Evolutionary conservation across 2,329 filamentous ascomycete genomes (phyloP).

Genomic region (Bretziella fagacearum): DNA sequence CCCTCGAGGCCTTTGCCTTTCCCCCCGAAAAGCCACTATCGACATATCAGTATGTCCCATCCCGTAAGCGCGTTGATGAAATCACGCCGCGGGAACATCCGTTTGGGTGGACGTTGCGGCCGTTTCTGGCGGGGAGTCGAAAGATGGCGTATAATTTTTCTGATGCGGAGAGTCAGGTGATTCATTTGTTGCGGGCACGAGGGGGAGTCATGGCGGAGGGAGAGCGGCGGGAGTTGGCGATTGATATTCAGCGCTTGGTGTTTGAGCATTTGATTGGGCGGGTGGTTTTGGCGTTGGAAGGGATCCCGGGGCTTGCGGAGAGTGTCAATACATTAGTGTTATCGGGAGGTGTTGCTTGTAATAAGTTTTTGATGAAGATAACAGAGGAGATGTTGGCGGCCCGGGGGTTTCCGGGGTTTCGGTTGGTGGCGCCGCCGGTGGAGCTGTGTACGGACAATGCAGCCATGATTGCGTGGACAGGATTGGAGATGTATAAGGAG

Average conservation of each 20-base stretch:
- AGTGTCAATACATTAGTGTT: slow-evolving; percentile 51
- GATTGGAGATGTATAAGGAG: slow-evolving; percentile 74
- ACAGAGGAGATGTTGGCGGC: slow-evolving; percentile 38
- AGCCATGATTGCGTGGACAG: slow-evolving; percentile 93
- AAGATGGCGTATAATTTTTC: slow-evolving; percentile 57
- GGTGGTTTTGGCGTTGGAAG: slow-evolving; percentile 35
- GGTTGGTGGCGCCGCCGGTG: slow-evolving; percentile 57
- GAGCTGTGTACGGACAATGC: slow-evolving; percentile 85
- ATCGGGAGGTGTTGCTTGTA: slow-evolving; percentile 80
- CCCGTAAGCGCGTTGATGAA: slow-evolving; percentile 40
- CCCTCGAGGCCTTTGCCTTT: slow-evolving; percentile 69
- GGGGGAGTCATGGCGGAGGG: slow-evolving; percentile 26
- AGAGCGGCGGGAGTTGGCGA: slow-evolving; percentile 53
- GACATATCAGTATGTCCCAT: slow-evolving; percentile 36
- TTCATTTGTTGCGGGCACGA: slow-evolving; percentile 31
- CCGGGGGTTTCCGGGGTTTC: slow-evolving; percentile 45
- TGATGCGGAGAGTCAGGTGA: slow-evolving; percentile 48
- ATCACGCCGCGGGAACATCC: slow-evolving; percentile 27
- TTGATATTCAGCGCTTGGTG: slow-evolving; percentile 56
- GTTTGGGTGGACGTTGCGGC: slow-evolving; percentile 44
- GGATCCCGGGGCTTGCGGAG: slow-evolving; percentile 18
- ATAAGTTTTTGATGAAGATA: slow-evolving; percentile 58
- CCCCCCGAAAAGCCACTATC: slow-evolving; percentile 23
- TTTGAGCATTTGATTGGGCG: slow-evolving; percentile 79
- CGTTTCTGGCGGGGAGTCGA: slow-evolving; percentile 44